Conservation (phyloP, 495 filamentous ascomycete species). For the Podospora pseudopauciseta region DNA sequence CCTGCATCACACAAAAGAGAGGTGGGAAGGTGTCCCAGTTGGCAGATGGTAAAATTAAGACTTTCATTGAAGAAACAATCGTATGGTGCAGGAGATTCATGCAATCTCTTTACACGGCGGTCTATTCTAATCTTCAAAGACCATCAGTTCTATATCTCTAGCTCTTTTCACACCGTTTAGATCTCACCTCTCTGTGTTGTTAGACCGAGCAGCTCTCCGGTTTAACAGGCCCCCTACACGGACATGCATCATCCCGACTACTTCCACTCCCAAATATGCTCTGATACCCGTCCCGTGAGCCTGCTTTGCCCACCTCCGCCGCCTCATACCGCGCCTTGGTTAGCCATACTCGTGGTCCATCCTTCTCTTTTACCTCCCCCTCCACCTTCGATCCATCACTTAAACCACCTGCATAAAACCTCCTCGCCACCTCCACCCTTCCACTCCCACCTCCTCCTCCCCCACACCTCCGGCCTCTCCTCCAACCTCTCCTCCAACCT, state of each 20-base stretch:
- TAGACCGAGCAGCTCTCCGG: too few relatives aligned
- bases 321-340: neutral
- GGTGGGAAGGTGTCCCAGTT: too few relatives aligned
- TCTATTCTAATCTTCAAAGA: too few relatives aligned
- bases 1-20: too few relatives aligned
- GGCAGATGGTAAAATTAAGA: too few relatives aligned
- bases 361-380: too few relatives aligned
- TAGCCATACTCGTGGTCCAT: neutral
- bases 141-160: too few relatives aligned
- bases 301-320: neutral
- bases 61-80: too few relatives aligned
- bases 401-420: neutral
- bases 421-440: neutral
- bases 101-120: too few relatives aligned
- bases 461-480: conserved; percentile 6
- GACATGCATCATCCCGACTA: neutral
- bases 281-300: neutral
- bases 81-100: too few relatives aligned
- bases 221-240: neutral
- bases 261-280: neutral
- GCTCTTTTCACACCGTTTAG: too few relatives aligned
- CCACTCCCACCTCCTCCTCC: conserved; percentile 2
- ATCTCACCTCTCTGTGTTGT: too few relatives aligned
- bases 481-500: conserved; percentile 21
- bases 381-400: neutral